Base-by-base conservation (phyloP, 139 green algal species). In the Asterochloris sp. region DNA sequence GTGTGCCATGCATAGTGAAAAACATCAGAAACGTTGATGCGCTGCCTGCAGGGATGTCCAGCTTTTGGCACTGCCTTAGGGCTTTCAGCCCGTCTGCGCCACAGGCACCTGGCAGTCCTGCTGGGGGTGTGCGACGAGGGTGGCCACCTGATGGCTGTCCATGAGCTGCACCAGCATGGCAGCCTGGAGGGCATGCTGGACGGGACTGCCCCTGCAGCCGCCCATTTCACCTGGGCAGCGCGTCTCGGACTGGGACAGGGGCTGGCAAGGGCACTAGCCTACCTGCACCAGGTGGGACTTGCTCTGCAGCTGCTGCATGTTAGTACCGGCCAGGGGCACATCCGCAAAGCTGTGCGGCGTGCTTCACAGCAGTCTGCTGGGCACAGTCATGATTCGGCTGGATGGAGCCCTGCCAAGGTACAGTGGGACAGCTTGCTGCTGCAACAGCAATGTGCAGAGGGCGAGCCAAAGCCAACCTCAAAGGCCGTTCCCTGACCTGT, bases 41-140 rank as follows among this genome's bases (percentile, higher is more conserved):
- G 83, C 26, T 88, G 92, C 24, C 92, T 87, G 76, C 68, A 38
- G 16, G 89, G 88, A 19, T 29, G 27, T 38, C 81, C 92, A 54
- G 13, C 78, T 12, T 78, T 88, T 73, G 88, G 88, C 10, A 81
- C n/a, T 21, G 21, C 69, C 4, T 81, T 92, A 14, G 89, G 86
- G 24, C 75, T 92, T 11, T 92, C 92, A 85, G 76, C 76, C 23
- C 60, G 76, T 13, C 73, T 89, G 62, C 76, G 78, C 29, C 86
- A 92, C 74, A 24, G 67, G 28, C 85, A 91, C 74, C 78, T 93
- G 16, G 79, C 92, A 1, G 74, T 38, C 16, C 83, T 92, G 63
- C 81, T 92, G 27, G 89, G 89, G 19, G 87, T 84, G 54, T 91
- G 89, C 54, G 82, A 85, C 8, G 89, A 92, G 74, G 78, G 81